A percentile compares a stretch with the other conserved stretches of the same genome.
phyloP scores from a whole-genome alignment of 2,329 filamentous ascomycete species.

The Thelonectria discophora region DNA sequence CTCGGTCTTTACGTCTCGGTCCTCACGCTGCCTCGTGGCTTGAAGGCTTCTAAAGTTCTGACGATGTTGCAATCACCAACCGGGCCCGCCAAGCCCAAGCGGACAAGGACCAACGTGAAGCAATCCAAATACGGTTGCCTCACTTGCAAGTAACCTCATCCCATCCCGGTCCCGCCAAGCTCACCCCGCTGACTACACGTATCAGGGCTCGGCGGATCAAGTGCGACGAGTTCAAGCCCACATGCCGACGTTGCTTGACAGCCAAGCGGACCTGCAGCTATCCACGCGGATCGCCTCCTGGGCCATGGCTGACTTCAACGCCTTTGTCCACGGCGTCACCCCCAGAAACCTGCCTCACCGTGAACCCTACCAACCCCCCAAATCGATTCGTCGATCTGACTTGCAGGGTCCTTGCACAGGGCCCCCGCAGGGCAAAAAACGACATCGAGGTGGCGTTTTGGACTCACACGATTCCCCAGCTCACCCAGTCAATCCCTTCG shows the following conservation, averaged over 20 bases:
- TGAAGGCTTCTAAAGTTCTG: not conserved
- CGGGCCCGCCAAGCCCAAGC: constrained; percentile 11
- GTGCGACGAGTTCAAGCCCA: constrained; percentile 34
- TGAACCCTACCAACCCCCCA: not conserved
- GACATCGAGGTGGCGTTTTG: constrained; percentile 28
- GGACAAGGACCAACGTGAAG: constrained; percentile 36
- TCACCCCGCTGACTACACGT: constrained; percentile 7
- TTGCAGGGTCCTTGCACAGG: constrained; percentile 22
- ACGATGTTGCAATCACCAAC: constrained; percentile 4
- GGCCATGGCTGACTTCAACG: not conserved
- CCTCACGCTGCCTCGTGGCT: constrained; percentile 3
- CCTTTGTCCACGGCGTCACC: constrained; percentile 1
- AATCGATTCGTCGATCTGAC: constrained; percentile 24
- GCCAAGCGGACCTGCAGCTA: constrained; percentile 29
- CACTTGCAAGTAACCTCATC: constrained; percentile 34
- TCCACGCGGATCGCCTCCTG: constrained; percentile 15
- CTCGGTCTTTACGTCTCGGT: constrained; percentile 21
- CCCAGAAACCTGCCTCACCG: not conserved
- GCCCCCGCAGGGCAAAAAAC: constrained; percentile 30
- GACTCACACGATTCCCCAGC: constrained; percentile 29
- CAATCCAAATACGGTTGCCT: constrained; percentile 38
- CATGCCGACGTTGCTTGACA: constrained; percentile 27
- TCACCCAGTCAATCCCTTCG: constrained; percentile 26
- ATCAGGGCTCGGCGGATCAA: constrained; percentile 32
- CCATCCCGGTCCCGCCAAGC: not conserved